Conservation (phyloP, 805 yeast species). For the Wickerhamomyces chambardii region DNA sequence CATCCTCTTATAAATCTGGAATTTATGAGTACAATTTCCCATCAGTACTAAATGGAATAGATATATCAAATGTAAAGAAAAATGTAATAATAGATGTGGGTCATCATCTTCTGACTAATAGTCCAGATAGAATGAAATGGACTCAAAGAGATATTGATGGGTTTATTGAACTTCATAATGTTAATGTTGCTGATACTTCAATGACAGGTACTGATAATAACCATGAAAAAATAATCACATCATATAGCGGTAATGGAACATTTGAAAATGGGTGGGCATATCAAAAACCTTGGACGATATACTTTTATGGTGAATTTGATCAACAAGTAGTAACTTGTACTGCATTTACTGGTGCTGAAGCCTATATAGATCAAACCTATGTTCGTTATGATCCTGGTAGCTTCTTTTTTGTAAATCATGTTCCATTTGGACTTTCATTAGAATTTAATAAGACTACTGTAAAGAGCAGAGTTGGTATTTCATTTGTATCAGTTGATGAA, state of each 20-base stretch:
- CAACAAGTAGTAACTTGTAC: constrained; percentile 7
- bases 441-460: constrained; percentile 14
- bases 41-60: no score
- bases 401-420: neutral
- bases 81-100: constrained; percentile 20
- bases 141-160: constrained; percentile 22
- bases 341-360: constrained; percentile 6
- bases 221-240: no score
- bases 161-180: constrained; percentile 9
- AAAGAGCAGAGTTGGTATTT: constrained; percentile 18
- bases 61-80: constrained; percentile 3
- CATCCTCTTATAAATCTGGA: constrained; percentile 20
- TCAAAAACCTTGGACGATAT: constrained; percentile 20
- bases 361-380: neutral
- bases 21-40: constrained; percentile 18
- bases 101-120: constrained; percentile 20
- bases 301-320: constrained; percentile 22
- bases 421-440: constrained; percentile 11
- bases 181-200: no score
- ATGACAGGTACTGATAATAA: no score
- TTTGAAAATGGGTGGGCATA: constrained; percentile 25
- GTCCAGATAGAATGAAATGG: constrained; percentile 24
- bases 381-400: no score
- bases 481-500: constrained; percentile 19
- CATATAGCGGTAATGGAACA: constrained; percentile 18